Base-by-base conservation (phyloP, 208 protist species). In the Leishmania lainsoni region DNA sequence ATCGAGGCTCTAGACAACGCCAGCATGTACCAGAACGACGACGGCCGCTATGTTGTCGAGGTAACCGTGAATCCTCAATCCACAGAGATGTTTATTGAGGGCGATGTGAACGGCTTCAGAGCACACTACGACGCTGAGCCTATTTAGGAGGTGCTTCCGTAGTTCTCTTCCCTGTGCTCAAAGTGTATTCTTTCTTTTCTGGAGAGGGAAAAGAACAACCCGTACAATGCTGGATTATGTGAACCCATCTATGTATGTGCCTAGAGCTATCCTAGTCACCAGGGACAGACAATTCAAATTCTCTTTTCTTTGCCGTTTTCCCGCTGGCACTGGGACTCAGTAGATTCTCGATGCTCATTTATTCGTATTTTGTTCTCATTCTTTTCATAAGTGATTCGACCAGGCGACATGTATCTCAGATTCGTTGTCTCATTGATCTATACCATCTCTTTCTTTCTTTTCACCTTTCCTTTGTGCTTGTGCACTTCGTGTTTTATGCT, bases 31-130 rank as follows among this genome's bases (percentile, higher is more conserved):
- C 58, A 87, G 61, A 79, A 90, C 54, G 85, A 89, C 0, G 83
- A 91, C 5, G 88, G 86, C 32, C 68, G 83, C 39, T 88, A 85
- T 48, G 63, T 93, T 3, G 87, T 90, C 0, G 86, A 91, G 80
- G 86, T 91, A 26, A 86, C 86, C 17, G 82, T 96, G 26, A 81
- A 88, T 20, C 92, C 90, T 17, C 75, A 79, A 35, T 35, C 85
- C 35, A 94, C 90, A 16, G 90, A 91, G 54, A 96, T 94, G 91
- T 94, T 94, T 56, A 87, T 96, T 80, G 75, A 87, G 16, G 92
- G 90, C 42, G 81, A 86, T 20, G 91, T 94, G 5, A 94, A 96
- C 65, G 91, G 92, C 22, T 96, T 93, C 86, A 90, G 87, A 66
- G 78, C 89, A 51, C 70, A 81, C 22, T 93, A 93, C 81, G 85